Evolutionary conservation across 1,284 basidiomycete genomes (phyloP).

Genomic region (Omphalotus olearius): DNA sequence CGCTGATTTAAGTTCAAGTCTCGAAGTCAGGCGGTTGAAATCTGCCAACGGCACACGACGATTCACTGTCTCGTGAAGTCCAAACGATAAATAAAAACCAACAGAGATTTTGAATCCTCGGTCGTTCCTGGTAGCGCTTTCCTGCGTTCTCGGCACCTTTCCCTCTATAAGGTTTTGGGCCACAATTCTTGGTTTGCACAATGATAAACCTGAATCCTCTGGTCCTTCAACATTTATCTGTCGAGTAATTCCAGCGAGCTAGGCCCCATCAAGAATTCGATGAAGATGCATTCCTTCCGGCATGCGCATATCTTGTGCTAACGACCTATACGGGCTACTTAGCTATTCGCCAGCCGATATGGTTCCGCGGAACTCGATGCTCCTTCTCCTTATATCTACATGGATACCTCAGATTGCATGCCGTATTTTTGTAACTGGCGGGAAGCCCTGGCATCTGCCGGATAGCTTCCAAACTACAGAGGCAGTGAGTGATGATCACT

Average conservation of each 20-base stretch:
- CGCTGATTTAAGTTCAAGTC: conserved; percentile 17
- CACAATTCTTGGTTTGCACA: conserved; percentile 25
- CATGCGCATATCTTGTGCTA: conserved; percentile 12
- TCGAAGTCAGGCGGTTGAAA: no score
- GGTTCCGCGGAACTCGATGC: background rate
- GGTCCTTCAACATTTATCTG: conserved; percentile 17
- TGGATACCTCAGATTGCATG: conserved; percentile 25
- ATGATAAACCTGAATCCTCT: conserved; percentile 24
- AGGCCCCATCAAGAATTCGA: conserved; percentile 22
- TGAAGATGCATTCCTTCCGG: conserved; percentile 28
- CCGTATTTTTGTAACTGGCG: conserved; percentile 32
- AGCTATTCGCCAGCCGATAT: background rate
- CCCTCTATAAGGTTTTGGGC: conserved; percentile 25
- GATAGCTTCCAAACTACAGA: conserved; percentile 30
- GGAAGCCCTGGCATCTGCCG: conserved; percentile 26
- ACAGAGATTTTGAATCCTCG: background rate
- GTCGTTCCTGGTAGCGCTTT: background rate
- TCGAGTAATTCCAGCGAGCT: conserved; percentile 3
- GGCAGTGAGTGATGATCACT: conserved; percentile 17
- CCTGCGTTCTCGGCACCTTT: conserved; percentile 9
- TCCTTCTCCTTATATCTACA: background rate
- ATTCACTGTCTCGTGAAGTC: no score
- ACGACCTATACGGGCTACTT: no score
- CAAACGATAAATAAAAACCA: no score
- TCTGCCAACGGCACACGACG: no score